Evolutionary conservation across 306 rosid species (phyloP).

Genomic region (Malus sylvestris): DNA sequence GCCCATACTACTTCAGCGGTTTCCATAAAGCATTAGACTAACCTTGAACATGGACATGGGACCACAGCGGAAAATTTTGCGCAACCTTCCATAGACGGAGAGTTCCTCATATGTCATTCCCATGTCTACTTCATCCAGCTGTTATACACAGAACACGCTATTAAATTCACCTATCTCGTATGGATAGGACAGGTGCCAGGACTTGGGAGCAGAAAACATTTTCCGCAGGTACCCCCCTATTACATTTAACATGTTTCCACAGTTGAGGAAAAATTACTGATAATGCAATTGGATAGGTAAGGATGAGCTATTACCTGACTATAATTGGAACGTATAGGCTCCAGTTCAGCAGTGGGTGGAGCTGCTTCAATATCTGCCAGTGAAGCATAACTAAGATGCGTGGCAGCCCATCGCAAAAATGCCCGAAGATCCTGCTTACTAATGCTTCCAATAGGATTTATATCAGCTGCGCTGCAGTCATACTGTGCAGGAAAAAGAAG

Average conservation of each 20-base stretch:
- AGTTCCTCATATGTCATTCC: constrained; percentile 97
- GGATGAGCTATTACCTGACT: constrained; percentile 50
- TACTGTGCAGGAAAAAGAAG: constrained; percentile 41
- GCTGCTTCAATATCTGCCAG: constrained; percentile 90
- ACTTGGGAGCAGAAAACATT: neutral
- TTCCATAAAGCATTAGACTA: constrained; percentile 4
- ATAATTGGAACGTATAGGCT: constrained; percentile 88
- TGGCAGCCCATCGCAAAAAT: constrained; percentile 86
- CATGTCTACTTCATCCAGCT: constrained; percentile 98
- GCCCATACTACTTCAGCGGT: neutral
- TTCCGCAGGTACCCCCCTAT: too few relatives aligned
- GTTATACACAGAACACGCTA: constrained; percentile 20
- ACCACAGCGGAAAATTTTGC: constrained; percentile 85
- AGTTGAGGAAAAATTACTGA: neutral
- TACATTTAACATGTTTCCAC: neutral
- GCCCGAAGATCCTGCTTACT: constrained; percentile 87
- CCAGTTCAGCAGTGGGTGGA: constrained; percentile 97
- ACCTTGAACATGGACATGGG: constrained; percentile 97
- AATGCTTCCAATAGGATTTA: constrained; percentile 91
- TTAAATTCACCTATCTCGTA: constrained; percentile 10
- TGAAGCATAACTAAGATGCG: constrained; percentile 72
- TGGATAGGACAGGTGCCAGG: neutral
- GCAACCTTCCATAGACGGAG: constrained; percentile 80
- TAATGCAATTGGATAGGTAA: neutral
- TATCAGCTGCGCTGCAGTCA: constrained; percentile 94